Percentiles rank a stretch among this genome's conserved stretches.
phyloP scores from a whole-genome alignment of 371 early-diverging fungal genomes.

The Mortierella sp. region DNA sequence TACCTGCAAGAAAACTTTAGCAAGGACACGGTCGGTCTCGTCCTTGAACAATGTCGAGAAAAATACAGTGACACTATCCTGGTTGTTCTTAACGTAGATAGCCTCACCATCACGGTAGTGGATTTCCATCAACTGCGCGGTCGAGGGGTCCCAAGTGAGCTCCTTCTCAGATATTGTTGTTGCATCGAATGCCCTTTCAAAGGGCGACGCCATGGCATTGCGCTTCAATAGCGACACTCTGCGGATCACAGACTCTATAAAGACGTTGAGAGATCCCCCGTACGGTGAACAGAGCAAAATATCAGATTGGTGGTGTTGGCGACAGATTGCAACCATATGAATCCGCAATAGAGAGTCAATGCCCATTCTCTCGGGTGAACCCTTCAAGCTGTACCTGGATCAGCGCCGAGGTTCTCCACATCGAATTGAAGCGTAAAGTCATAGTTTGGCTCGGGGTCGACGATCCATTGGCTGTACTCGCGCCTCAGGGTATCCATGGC shows the following conservation, averaged over 20 bases:
- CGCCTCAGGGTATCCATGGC: constrained; percentile 81
- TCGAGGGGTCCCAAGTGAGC: constrained; percentile 65
- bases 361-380: no score
- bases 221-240: constrained; percentile 90
- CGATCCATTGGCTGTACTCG: constrained; percentile 81
- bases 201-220: constrained; percentile 93
- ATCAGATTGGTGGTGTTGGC: constrained; percentile 1
- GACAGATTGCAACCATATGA: no score
- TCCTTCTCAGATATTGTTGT: constrained; percentile 81
- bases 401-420: constrained; percentile 76
- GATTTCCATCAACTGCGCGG: constrained; percentile 84
- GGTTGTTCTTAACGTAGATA: constrained; percentile 87
- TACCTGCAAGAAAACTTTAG: constrained; percentile 96
- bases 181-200: constrained; percentile 88
- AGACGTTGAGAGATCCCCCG: no score
- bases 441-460: constrained; percentile 77
- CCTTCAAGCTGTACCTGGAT: no score
- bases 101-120: constrained; percentile 95
- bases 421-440: constrained; percentile 89
- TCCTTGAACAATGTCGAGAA: constrained; percentile 97
- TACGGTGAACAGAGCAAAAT: neutral
- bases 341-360: no score
- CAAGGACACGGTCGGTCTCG: constrained; percentile 94
- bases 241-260: constrained; percentile 75
- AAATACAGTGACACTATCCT: constrained; percentile 96